phyloP scores from a whole-genome alignment of 2,329 filamentous ascomycete genomes.

The Phoma sp. region DNA sequence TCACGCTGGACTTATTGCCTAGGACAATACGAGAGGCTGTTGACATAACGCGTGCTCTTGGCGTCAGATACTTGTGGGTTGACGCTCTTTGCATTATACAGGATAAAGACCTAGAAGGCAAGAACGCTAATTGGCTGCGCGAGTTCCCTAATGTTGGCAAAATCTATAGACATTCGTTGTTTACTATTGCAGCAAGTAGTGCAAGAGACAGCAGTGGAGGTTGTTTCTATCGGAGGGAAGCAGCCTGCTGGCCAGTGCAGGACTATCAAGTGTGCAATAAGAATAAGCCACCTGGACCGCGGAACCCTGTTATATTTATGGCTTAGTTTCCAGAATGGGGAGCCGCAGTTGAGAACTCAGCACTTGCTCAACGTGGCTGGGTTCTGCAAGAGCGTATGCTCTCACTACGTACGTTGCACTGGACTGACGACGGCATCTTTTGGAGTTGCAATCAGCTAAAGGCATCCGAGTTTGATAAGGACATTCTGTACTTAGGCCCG shows the following conservation, averaged over 20 bases:
- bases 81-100: conserved; percentile 9
- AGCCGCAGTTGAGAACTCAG: background rate
- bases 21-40: conserved; percentile 1
- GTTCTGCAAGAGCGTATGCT: conserved; percentile 2
- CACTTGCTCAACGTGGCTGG: background rate
- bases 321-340: background rate
- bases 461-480: background rate
- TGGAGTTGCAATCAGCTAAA: background rate
- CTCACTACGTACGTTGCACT: background rate
- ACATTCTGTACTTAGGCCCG: background rate
- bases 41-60: background rate
- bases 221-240: background rate
- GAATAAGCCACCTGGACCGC: too few species aligned
- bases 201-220: background rate
- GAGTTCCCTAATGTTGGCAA: background rate
- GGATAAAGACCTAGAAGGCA: background rate
- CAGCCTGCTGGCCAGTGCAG: background rate
- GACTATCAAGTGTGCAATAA: background rate
- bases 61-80: background rate
- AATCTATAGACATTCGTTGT: background rate
- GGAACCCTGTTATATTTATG: background rate
- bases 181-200: conserved; percentile 4
- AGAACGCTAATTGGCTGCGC: background rate
- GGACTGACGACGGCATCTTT: background rate
- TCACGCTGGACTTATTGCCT: background rate